A percentile compares a stretch with the other conserved stretches of the same genome.
Evolutionary conservation across 192 early-diverging fungal species (phyloP).

Genomic region (Lobosporangium transversale): DNA sequence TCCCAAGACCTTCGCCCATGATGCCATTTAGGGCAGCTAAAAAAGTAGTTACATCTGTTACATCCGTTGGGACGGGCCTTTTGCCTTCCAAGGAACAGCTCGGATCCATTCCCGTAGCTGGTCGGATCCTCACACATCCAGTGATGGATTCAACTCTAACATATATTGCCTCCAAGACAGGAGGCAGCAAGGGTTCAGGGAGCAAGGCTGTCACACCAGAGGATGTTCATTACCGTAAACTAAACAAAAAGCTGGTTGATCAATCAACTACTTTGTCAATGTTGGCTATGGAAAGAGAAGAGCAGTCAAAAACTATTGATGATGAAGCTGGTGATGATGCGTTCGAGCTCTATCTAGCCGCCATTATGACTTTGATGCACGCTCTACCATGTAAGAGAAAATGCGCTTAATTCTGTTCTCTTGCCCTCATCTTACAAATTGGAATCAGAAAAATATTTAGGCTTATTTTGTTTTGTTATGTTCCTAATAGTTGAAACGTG

Average conservation of each 20-base stretch:
- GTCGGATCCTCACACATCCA: slow-evolving; percentile 44
- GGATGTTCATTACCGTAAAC: slow-evolving; percentile 37
- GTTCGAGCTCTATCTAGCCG: slow-evolving; percentile 46
- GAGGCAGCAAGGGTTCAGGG: slow-evolving; percentile 6
- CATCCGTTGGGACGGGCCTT: slow-evolving; percentile 41
- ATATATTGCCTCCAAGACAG: slow-evolving; percentile 47
- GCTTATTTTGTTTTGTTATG: background rate
- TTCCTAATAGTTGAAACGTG: slow-evolving; percentile 38
- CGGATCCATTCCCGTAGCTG: slow-evolving; percentile 47
- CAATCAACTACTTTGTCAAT: slow-evolving; percentile 40
- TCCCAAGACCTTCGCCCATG: slow-evolving; percentile 41
- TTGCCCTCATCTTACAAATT: too few species aligned
- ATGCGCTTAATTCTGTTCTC: background rate
- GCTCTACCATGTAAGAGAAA: slow-evolving; percentile 56
- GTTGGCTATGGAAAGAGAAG: slow-evolving; percentile 47
- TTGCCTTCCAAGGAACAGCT: slow-evolving; percentile 48
- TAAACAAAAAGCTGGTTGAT: slow-evolving; percentile 51
- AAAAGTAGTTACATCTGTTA: slow-evolving; percentile 43
- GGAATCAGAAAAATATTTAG: background rate
- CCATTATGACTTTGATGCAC: slow-evolving; percentile 48
- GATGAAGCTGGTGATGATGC: slow-evolving; percentile 56
- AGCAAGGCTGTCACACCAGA: slow-evolving; percentile 22
- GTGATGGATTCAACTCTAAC: slow-evolving; percentile 52
- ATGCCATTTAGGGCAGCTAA: slow-evolving; percentile 38
- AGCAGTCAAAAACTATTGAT: slow-evolving; percentile 41